A percentile compares a stretch with the other conserved stretches of the same genome.
These are phyloP conservation scores for Albugo candida DNA, from an alignment of 352 stramenopile species.

Conservation along the genomic window DNA sequence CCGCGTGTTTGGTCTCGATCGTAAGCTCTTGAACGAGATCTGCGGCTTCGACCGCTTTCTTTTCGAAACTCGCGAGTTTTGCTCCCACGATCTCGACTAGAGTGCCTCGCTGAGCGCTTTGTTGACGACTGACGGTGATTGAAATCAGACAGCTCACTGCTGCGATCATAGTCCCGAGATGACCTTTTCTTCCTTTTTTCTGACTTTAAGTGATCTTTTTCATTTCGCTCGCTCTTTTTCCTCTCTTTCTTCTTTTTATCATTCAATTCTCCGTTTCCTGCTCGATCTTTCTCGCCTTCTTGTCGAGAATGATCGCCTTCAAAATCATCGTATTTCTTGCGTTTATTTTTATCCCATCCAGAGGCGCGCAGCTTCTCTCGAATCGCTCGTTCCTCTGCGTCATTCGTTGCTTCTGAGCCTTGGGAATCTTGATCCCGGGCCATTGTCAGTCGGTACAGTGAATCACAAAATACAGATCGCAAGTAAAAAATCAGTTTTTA, in stretches of 20 bases:
- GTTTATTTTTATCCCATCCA: slow-evolving; percentile 14
- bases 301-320: slow-evolving; percentile 3
- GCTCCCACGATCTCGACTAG: not conserved
- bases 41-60: not conserved
- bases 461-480: too few species aligned
- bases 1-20: not conserved
- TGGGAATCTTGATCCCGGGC: too few species aligned
- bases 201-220: not conserved
- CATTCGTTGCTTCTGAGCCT: slow-evolving; percentile 5
- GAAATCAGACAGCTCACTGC: not conserved
- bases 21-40: not conserved
- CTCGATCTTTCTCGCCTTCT: slow-evolving; percentile 7
- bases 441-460: too few species aligned
- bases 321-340: slow-evolving; percentile 3
- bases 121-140: too few species aligned
- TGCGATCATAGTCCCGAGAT: not conserved
- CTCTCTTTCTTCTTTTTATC: slow-evolving; percentile 1
- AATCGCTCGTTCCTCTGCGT: slow-evolving; percentile 42
- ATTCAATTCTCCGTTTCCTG: not conserved
- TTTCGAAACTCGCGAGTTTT: not conserved
- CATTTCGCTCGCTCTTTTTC: not conserved
- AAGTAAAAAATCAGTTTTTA: too few species aligned
- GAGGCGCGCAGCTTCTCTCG: slow-evolving; percentile 48
- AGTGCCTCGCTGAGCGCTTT: too few species aligned
- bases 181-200: not conserved